A percentile compares a stretch with the other conserved stretches of the same genome.
These are phyloP conservation scores for Phoma sp. DNA, from an alignment of 2,329 filamentous ascomycete genomes.

Conservation along the genomic window DNA sequence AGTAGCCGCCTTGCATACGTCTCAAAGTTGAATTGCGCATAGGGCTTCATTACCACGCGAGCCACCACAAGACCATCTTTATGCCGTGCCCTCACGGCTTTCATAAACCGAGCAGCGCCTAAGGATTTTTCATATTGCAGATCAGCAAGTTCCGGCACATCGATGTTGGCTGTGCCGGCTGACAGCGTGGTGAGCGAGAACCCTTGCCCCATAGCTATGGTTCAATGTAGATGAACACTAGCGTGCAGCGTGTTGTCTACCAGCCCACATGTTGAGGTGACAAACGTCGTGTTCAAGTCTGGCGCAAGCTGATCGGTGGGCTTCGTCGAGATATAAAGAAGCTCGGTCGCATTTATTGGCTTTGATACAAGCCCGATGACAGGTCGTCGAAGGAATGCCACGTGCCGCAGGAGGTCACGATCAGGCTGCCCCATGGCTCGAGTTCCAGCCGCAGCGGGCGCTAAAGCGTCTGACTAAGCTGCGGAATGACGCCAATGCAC, in stretches of 20 bases:
- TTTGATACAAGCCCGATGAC: neutral
- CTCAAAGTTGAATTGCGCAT: constrained; percentile 78
- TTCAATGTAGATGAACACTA: constrained; percentile 21
- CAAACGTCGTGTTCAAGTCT: neutral
- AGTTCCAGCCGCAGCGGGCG: constrained; percentile 2
- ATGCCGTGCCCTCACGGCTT: constrained; percentile 88
- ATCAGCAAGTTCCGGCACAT: constrained; percentile 89
- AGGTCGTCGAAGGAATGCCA: constrained; percentile 10
- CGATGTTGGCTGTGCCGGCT: constrained; percentile 89
- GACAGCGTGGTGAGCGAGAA: constrained; percentile 93
- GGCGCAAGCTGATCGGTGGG: neutral
- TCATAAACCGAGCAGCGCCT: constrained; percentile 93
- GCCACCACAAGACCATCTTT: constrained; percentile 90
- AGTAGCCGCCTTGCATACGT: constrained; percentile 78
- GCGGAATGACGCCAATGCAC: constrained; percentile 9
- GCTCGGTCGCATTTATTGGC: neutral
- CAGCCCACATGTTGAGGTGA: constrained; percentile 35
- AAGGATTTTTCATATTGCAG: constrained; percentile 91
- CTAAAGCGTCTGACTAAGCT: constrained; percentile 13
- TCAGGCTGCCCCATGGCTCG: constrained; percentile 20
- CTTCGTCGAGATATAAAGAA: neutral
- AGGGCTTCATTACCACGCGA: constrained; percentile 94
- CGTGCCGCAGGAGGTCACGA: constrained; percentile 24
- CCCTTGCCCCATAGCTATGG: constrained; percentile 82
- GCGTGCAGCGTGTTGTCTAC: constrained; percentile 31